Percentiles rank a stretch among this genome's conserved stretches.
Conservation (phyloP, 2,329 filamentous ascomycete genomes). For the Calycina herbarum region DNA sequence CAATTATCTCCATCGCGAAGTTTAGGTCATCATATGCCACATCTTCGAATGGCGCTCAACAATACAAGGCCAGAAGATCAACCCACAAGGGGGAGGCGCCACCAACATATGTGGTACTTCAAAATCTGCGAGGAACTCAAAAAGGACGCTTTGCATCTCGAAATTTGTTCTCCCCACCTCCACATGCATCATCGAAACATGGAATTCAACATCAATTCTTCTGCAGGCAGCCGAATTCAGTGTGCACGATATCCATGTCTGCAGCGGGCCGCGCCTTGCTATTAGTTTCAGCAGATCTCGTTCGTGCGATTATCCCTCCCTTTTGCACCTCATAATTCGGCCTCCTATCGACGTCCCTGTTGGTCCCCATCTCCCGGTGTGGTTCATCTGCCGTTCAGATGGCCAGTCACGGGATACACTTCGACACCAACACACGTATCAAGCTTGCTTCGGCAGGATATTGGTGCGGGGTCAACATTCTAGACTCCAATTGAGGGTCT, state of each 20-base stretch:
- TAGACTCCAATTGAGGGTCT: not conserved
- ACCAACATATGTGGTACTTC: not conserved
- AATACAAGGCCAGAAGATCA: not conserved
- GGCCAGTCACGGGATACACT: not conserved
- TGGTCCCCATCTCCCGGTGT: not conserved
- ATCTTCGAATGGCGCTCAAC: not conserved
- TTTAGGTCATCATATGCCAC: not conserved
- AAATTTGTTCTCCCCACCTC: not conserved
- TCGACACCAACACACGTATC: not conserved
- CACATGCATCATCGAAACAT: not conserved
- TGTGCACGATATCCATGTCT: not conserved
- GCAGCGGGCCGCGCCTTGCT: not conserved
- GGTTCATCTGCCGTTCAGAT: not conserved
- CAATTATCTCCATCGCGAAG: not conserved
- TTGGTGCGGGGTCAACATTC: not conserved
- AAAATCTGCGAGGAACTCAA: not conserved
- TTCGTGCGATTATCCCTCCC: not conserved
- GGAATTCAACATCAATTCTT: not conserved
- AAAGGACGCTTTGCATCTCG: not conserved
- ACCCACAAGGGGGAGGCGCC: not conserved
- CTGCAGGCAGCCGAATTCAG: not conserved
- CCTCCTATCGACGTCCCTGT: not conserved
- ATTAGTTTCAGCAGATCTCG: not conserved
- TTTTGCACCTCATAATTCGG: not conserved
- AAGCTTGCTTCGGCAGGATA: not conserved